Evolutionary conservation across 1,284 basidiomycete species (phyloP), one percentile per base, ranked within the genome.

Genomic region (Ustilago crameri): DNA sequence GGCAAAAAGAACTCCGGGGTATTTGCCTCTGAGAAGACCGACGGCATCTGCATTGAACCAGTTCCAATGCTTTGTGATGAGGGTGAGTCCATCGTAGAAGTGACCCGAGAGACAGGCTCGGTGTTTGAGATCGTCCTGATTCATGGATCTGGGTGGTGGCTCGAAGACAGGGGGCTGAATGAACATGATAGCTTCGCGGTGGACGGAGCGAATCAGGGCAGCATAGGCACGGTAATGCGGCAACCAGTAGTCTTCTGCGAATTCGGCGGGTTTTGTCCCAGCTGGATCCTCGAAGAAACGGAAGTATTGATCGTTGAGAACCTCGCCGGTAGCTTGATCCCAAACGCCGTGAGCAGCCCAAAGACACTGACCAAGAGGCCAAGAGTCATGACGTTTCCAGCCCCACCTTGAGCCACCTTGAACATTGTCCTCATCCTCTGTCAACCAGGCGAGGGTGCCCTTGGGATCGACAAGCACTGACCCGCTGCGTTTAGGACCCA

Each of bases 281-380:
- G 46, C 59, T 23, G 65, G 59, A 22, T 69, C 74, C 10, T 60
- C 38, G 43, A 49, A 71, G 35, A 43, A 46, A 4, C 37, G 41
- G 85, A 98, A 98, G 85, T 98, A 97, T 64, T 90, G 87, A 0
- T 92, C 91, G 37, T 86, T 85, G 53, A 94, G 86, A 2, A 95
- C 82, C 32, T 87, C 88, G 15, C 89, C 89, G 0, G 89, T 89
- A 46, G 88, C 85, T 47, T 82, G 59, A 78, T 97, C 91, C 95
- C 95, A 98, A 0, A 98, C 91, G 52, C 91, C 93, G 80, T 98
- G 95, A 74, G 89, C 88, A 0, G 93, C 94, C 95, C 95, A 98
- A 24, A 83, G 85, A 81, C 94, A 96, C 8, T 86, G 89, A 5
- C 95, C 94, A 2, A 97, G 85, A 56, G 87, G 86, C 95, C 95